Evolutionary conservation across 1,284 basidiomycete species (phyloP), one percentile per base, ranked within the genome.

Genomic region (Pyrrhoderma lamaoense): DNA sequence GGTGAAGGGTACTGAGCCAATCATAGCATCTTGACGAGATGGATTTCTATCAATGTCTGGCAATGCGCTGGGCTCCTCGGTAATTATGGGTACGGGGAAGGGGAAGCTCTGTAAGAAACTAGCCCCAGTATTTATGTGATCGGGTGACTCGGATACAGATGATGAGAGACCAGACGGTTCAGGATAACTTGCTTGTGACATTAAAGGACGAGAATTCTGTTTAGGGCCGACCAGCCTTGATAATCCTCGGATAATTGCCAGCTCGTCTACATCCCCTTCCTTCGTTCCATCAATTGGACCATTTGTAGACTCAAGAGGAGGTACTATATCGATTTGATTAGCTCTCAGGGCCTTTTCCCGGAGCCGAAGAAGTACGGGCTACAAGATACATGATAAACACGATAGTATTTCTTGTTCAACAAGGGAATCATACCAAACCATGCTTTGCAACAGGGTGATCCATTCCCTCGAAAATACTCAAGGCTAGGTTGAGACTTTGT

Each of bases 401-500:
- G 27, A 31, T 5, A 11, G 27, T 31, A 31, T 31, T 31, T 31
- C 14, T 5, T 42, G 23, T 16, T 4, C 23, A 9, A 3, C n/a
- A 21, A 23, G 23, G 8, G 9, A 9, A 8, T 2, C 31, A 21
- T 25, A 55, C 53, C 45, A 51, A 27, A 14, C 53, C 53, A 11
- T 36, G 22, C 25, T 36, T 47, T n/a, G 45, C 49, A 16, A 55
- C 45, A 9, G 49, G 53, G 22, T 55, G 53, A 3, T 8, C 55
- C 5, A 61, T 62, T 22, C 55, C 53, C 27, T 56, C 56, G 55
- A 63, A 67, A 9, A 69, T 54, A 8, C 54, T 53, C 42, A 61
- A 62, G 7, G 60, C 63, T 31, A 58, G 55, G 23, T 66, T 57
- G 4, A 68, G 60, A 22, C 62, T 62, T 8, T 45, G 52, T 39